These are phyloP conservation scores for Vitis riparia DNA, from an alignment of 164 flowering plant genomes.

Conservation along the genomic window DNA sequence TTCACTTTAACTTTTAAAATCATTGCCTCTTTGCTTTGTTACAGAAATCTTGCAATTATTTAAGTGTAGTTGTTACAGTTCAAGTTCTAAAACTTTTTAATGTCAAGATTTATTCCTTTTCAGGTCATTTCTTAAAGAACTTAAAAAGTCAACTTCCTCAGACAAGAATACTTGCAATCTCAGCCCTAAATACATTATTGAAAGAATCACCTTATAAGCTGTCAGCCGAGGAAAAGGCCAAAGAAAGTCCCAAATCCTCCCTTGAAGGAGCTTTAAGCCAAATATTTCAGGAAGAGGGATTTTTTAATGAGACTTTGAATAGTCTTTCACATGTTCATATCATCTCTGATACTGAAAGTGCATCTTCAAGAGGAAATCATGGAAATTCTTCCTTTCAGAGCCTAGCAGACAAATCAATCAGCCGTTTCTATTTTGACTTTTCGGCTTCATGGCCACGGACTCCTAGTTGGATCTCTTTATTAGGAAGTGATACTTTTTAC, in stretches of 20 bases:
- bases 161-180: conserved; percentile 93
- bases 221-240: conserved; percentile 30
- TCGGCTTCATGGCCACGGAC: conserved; percentile 98
- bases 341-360: conserved; percentile 60
- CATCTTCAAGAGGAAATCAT: conserved; percentile 73
- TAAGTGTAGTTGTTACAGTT: background rate
- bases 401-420: conserved; percentile 87
- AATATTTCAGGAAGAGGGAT: conserved; percentile 82
- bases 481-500: conserved; percentile 81
- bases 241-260: conserved; percentile 49
- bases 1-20: background rate
- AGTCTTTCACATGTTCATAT: conserved; percentile 94
- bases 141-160: conserved; percentile 96
- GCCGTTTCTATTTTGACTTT: conserved; percentile 92
- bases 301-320: conserved; percentile 72
- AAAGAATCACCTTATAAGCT: conserved; percentile 85
- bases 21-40: background rate
- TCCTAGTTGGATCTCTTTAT: conserved; percentile 91
- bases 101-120: conserved; percentile 12
- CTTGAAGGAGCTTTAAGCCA: conserved; percentile 72
- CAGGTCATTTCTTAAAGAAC: conserved; percentile 91
- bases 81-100: conserved; percentile 5
- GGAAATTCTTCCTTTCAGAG: conserved; percentile 73
- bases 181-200: conserved; percentile 83
- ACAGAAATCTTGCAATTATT: conserved; percentile 1